phyloP scores from a whole-genome alignment of 495 filamentous ascomycete genomes.

The Xeromyces bisporus region DNA sequence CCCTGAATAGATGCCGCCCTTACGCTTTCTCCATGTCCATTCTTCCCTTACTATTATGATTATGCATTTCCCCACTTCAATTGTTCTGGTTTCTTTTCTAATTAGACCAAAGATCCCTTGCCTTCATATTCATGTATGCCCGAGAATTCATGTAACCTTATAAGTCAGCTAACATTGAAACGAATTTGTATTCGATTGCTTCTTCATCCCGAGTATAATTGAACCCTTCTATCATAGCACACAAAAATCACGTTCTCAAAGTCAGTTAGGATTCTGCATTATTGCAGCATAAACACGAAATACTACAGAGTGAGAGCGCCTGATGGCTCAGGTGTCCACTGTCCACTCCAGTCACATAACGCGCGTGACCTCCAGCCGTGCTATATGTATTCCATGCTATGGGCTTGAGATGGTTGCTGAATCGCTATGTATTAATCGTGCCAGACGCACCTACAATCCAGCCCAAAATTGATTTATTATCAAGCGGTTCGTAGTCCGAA shows the following conservation, averaged over 20 bases:
- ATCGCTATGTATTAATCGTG: too few species aligned
- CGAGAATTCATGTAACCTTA: conserved; percentile 32
- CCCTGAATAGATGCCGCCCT: conserved; percentile 12
- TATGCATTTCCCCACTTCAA: conserved; percentile 6
- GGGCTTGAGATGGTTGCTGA: too few species aligned
- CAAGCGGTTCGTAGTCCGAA: too few species aligned
- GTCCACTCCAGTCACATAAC: too few species aligned
- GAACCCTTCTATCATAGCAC: conserved; percentile 2
- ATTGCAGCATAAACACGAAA: too few species aligned
- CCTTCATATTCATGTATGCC: conserved; percentile 31
- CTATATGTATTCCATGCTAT: too few species aligned
- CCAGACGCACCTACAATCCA: too few species aligned
- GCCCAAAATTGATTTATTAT: too few species aligned
- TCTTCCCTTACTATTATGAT: conserved; percentile 8
- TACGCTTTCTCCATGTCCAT: background rate
- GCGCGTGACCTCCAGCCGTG: too few species aligned
- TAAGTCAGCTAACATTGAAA: conserved; percentile 20
- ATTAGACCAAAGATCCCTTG: conserved; percentile 28
- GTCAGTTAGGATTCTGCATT: background rate
- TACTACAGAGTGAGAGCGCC: too few species aligned
- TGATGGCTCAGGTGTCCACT: too few species aligned
- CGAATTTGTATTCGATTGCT: conserved; percentile 12
- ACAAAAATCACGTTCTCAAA: background rate
- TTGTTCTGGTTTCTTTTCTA: conserved; percentile 18
- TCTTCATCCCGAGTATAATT: conserved; percentile 16